phyloP scores from a whole-genome alignment of 2,329 filamentous ascomycete species.

The Penicillium sp. region DNA sequence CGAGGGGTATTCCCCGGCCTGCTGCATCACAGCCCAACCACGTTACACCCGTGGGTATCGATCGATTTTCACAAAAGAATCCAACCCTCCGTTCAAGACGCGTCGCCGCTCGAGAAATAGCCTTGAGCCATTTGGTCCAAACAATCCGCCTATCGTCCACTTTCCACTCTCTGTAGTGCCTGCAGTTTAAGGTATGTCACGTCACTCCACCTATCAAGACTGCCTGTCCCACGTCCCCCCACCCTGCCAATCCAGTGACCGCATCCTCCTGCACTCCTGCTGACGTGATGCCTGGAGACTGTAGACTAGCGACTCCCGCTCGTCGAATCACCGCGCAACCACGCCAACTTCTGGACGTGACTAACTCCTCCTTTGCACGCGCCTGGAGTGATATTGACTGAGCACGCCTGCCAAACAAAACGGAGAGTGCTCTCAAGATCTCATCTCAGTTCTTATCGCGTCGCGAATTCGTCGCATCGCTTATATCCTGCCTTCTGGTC shows the following conservation, averaged over 20 bases:
- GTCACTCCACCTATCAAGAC: constrained; percentile 8
- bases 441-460: constrained; percentile 14
- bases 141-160: background rate
- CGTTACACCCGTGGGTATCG: constrained; percentile 39
- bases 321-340: constrained; percentile 45
- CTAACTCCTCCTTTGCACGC: constrained; percentile 28
- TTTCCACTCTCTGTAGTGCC: constrained; percentile 8
- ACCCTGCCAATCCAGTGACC: constrained; percentile 44
- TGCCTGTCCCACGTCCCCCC: constrained; percentile 19
- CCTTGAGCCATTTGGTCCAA: background rate
- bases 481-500: constrained; percentile 7
- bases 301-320: constrained; percentile 39
- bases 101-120: constrained; percentile 8
- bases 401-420: constrained; percentile 27
- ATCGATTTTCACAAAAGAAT: constrained; percentile 36
- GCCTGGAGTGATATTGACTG: constrained; percentile 26
- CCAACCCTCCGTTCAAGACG: constrained; percentile 32
- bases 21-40: constrained; percentile 51
- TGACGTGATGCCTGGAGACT: constrained; percentile 44
- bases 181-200: constrained; percentile 35
- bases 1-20: constrained; percentile 33
- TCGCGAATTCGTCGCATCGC: constrained; percentile 20
- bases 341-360: constrained; percentile 25
- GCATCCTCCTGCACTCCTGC: constrained; percentile 43
- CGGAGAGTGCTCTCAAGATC: constrained; percentile 25